phyloP scores from a whole-genome alignment of 2,329 filamentous ascomycete species.

The Exophiala phaeomuriformis region DNA sequence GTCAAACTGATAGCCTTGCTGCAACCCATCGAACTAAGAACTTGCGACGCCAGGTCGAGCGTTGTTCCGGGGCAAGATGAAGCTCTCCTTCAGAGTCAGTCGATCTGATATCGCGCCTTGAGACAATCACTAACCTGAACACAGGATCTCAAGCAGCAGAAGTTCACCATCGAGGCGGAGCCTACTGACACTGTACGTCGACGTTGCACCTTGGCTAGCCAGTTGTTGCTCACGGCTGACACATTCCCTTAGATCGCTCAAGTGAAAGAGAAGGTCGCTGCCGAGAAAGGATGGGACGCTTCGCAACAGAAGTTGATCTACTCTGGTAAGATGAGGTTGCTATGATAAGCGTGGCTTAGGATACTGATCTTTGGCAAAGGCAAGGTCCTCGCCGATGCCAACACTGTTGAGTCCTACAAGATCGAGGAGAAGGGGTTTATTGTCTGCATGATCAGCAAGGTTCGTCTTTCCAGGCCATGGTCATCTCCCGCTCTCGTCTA shows the following conservation, averaged over 20 bases:
- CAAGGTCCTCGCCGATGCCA: conserved; percentile 97
- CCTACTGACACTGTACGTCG: conserved; percentile 69
- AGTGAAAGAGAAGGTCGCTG: conserved; percentile 85
- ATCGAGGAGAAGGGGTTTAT: conserved; percentile 99
- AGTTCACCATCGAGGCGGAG: conserved; percentile 93
- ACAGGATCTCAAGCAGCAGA: conserved; percentile 96
- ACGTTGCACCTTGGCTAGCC: neutral
- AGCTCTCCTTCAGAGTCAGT: conserved; percentile 63
- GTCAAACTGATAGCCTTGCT: neutral
- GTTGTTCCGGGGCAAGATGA: conserved; percentile 48
- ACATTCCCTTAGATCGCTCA: conserved; percentile 61
- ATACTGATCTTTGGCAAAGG: conserved; percentile 47
- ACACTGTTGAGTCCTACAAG: conserved; percentile 92
- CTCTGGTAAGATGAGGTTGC: conserved; percentile 58
- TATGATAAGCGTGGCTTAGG: neutral
- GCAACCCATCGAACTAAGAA: neutral
- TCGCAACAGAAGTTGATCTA: conserved; percentile 94
- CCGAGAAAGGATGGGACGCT: conserved; percentile 90
- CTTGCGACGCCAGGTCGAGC: neutral
- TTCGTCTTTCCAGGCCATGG: conserved; percentile 37
- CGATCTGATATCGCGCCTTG: conserved; percentile 19
- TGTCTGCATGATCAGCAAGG: conserved; percentile 97
- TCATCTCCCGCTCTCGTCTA: neutral
- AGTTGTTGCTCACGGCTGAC: conserved; percentile 6
- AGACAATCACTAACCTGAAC: conserved; percentile 25